A percentile compares a stretch with the other conserved stretches of the same genome.
Evolutionary conservation across 2,329 filamentous ascomycete species (phyloP).

Genomic region (Aureobasidium sp.): DNA sequence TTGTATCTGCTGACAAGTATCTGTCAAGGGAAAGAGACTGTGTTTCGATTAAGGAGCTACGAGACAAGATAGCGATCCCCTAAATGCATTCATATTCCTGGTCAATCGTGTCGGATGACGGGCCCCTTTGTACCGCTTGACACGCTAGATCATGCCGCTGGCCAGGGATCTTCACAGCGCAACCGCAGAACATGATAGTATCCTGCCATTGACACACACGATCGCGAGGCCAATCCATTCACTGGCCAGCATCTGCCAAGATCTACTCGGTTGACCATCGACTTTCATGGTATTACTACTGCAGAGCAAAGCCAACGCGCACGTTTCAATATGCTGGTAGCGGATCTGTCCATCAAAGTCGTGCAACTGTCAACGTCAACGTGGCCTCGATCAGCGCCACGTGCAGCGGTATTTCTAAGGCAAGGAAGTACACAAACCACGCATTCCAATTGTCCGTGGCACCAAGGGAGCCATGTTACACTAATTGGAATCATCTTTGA

Average conservation of each 20-base stretch:
- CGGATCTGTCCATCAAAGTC: constrained; percentile 1
- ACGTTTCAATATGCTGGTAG: not conserved
- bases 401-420: constrained; percentile 3
- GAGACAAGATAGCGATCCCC: not conserved
- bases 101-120: not conserved
- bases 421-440: not conserved
- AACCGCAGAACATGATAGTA: not conserved
- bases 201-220: not conserved
- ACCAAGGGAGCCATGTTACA: constrained; percentile 1
- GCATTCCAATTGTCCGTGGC: constrained; percentile 5
- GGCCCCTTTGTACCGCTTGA: constrained; percentile 9
- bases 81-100: not conserved
- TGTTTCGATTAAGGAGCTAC: not conserved
- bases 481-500: not conserved
- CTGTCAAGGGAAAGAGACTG: not conserved
- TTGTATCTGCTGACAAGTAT: not conserved
- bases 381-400: constrained; percentile 11
- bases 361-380: constrained; percentile 7
- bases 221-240: not conserved
- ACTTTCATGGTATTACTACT: not conserved
- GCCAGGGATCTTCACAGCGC: not conserved
- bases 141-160: constrained; percentile 6
- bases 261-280: not conserved
- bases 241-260: not conserved
- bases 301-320: not conserved